Conservation (phyloP, 2,329 filamentous ascomycete species). For the Blastomyces percursus region DNA sequence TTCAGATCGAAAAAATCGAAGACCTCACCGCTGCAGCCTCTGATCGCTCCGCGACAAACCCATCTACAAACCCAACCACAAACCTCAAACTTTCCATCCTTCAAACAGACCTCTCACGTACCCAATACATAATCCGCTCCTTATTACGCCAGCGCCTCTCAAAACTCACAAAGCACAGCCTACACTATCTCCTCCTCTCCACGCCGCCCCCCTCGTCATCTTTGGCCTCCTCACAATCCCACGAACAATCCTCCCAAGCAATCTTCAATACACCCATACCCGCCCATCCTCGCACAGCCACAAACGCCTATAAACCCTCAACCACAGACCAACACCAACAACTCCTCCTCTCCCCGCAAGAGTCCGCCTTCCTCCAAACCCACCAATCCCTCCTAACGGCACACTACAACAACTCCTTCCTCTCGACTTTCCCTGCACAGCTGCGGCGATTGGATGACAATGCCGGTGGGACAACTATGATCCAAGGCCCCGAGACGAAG, state of each 20-base stretch:
- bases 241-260: slow-evolving; percentile 2
- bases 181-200: slow-evolving; percentile 35
- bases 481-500: slow-evolving; percentile 74
- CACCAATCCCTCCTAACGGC: slow-evolving; percentile 75
- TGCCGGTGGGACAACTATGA: slow-evolving; percentile 81
- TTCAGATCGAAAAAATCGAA: slow-evolving; percentile 55
- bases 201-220: slow-evolving; percentile 14
- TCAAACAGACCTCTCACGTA: slow-evolving; percentile 90
- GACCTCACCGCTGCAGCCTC: slow-evolving; percentile 40
- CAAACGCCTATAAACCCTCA: neutral
- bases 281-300: neutral
- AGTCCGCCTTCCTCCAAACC: slow-evolving; percentile 69
- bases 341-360: slow-evolving; percentile 59
- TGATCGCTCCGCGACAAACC: slow-evolving; percentile 44
- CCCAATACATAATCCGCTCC: slow-evolving; percentile 79
- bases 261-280: slow-evolving; percentile 2
- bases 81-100: slow-evolving; percentile 92
- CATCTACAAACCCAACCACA: slow-evolving; percentile 75
- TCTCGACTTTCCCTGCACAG: slow-evolving; percentile 65
- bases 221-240: slow-evolving; percentile 4
- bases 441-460: slow-evolving; percentile 84
- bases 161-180: slow-evolving; percentile 50
- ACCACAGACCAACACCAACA: slow-evolving; percentile 11
- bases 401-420: slow-evolving; percentile 78
- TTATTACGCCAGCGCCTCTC: slow-evolving; percentile 74